phyloP scores from a whole-genome alignment of 768 basidiomycete species.

The Lyophyllum atratum region DNA sequence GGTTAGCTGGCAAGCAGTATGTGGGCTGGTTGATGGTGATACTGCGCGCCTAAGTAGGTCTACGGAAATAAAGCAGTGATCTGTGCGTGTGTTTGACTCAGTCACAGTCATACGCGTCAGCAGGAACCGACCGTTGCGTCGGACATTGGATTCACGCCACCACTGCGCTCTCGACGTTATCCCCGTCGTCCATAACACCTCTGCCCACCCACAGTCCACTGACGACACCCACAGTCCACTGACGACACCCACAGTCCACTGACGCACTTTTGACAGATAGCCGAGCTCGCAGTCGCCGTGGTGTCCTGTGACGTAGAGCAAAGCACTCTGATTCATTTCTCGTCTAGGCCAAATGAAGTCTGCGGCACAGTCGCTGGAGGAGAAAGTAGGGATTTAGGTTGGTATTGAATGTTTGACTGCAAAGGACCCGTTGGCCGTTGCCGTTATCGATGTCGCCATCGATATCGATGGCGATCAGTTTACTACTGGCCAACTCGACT shows the following conservation, averaged over 20 bases:
- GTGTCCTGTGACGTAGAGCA: too few species aligned
- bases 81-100: conserved; percentile 15
- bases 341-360: neutral
- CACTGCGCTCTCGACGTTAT: neutral
- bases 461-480: conserved; percentile 16
- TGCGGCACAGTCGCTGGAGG: conserved; percentile 1
- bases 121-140: conserved; percentile 11
- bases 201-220: neutral
- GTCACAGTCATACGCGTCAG: conserved; percentile 21
- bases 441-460: conserved; percentile 18
- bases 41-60: conserved; percentile 16
- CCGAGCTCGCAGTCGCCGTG: neutral
- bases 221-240: neutral
- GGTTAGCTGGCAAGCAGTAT: conserved; percentile 11
- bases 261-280: neutral
- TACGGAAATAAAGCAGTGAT: conserved; percentile 18
- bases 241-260: neutral
- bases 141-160: conserved; percentile 16
- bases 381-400: conserved; percentile 2
- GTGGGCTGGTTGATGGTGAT: neutral
- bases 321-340: neutral
- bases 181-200: neutral
- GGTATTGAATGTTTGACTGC: neutral
- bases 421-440: conserved; percentile 2
- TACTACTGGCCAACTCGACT: neutral